A percentile compares a stretch with the other conserved stretches of the same genome.
Conservation (phyloP, 2,329 filamentous ascomycete species). For the Grosmannia serpens region DNA sequence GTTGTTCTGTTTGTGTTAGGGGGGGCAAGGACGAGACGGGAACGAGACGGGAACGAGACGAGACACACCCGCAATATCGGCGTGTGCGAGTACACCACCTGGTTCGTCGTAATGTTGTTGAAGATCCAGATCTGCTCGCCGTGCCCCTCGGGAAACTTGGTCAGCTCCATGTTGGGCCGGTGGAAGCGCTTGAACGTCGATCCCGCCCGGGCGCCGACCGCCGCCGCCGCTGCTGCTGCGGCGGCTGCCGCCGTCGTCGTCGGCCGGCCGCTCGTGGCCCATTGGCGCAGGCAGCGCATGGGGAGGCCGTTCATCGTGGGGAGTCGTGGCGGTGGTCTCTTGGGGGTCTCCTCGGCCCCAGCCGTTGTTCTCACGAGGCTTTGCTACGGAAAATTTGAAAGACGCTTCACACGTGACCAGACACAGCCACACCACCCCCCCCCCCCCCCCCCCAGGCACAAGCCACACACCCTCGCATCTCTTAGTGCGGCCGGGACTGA, state of each 20-base stretch:
- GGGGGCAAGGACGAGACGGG: no score
- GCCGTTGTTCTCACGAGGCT: neutral
- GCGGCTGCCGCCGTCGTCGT: neutral
- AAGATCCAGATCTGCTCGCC: constrained; percentile 49
- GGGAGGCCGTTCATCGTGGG: constrained; percentile 11
- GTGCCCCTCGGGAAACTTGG: constrained; percentile 26
- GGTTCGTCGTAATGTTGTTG: constrained; percentile 35
- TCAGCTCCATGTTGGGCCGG: constrained; percentile 14
- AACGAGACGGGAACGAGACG: neutral
- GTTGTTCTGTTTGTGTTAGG: constrained; percentile 13
- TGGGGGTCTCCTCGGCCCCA: no score
- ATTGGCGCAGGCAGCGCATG: constrained; percentile 17
- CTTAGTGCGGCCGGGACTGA: neutral
- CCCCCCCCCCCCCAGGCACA: no score
- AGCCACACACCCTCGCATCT: no score
- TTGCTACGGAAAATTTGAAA: neutral
- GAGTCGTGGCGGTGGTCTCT: neutral
- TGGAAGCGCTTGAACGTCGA: constrained; percentile 12
- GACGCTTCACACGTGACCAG: neutral
- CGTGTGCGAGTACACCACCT: constrained; percentile 41
- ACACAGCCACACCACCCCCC: neutral
- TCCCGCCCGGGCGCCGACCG: constrained; percentile 29
- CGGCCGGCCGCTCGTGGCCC: constrained; percentile 24
- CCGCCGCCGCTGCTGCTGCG: constrained; percentile 13
- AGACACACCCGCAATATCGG: constrained; percentile 31